These are phyloP conservation scores for Beauveria sp. DNA, from an alignment of 2,329 filamentous ascomycete species.

Conservation along the genomic window DNA sequence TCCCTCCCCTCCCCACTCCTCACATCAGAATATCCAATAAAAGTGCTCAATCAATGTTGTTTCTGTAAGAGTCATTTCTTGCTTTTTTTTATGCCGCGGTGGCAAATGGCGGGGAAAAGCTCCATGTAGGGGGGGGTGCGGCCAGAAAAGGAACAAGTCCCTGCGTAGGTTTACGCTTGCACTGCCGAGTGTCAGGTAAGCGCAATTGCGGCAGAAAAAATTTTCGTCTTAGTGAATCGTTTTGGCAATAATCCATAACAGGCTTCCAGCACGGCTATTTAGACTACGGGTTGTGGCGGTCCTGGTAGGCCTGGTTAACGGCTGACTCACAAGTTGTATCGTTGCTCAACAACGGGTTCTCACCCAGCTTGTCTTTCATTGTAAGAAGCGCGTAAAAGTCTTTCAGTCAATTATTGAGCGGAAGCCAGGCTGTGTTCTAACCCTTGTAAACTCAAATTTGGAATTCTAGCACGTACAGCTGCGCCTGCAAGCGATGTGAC, in stretches of 20 bases:
- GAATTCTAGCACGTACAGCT: neutral
- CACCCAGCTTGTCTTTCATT: too few species aligned
- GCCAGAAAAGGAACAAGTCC: neutral
- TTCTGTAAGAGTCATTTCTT: neutral
- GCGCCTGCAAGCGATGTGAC: neutral
- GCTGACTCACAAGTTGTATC: too few species aligned
- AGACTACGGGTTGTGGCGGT: neutral
- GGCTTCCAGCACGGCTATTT: neutral
- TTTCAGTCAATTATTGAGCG: neutral
- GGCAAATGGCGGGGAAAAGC: neutral
- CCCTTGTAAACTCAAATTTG: neutral
- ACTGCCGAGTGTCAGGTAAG: neutral
- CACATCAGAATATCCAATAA: neutral
- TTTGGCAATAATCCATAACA: neutral
- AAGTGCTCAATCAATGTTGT: neutral
- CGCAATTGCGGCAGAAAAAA: neutral
- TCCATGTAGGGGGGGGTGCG: neutral
- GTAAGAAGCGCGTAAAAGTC: too few species aligned
- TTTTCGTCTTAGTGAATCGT: neutral
- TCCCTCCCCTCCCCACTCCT: neutral
- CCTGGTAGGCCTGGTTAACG: neutral
- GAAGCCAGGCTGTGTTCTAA: neutral
- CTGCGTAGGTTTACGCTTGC: slow-evolving; percentile 7
- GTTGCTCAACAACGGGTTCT: too few species aligned
- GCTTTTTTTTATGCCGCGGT: neutral